phyloP scores from a whole-genome alignment of 352 stramenopile species.

The Phytopythium litorale region DNA sequence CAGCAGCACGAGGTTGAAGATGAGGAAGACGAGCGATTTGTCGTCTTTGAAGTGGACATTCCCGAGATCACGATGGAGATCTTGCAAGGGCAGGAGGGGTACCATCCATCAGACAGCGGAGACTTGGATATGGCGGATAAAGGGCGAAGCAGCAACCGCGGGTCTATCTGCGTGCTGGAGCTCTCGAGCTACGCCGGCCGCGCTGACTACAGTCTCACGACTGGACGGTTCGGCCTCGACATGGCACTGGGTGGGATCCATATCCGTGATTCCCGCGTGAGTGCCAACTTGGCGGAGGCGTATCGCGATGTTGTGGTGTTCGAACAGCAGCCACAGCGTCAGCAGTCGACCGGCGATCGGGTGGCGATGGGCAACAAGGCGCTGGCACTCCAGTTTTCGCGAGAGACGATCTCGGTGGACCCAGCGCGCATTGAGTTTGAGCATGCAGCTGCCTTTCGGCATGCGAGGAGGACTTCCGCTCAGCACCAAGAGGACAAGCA shows the following conservation, averaged over 20 bases:
- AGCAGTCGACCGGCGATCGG: slow-evolving; percentile 1
- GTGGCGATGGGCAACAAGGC: slow-evolving; percentile 20
- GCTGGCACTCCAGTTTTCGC: slow-evolving; percentile 58
- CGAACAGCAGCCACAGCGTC: slow-evolving; percentile 19
- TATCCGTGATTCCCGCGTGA: slow-evolving; percentile 61
- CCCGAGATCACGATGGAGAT: slow-evolving; percentile 81
- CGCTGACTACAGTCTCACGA: slow-evolving; percentile 54
- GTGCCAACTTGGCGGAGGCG: slow-evolving; percentile 45
- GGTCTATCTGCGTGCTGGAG: slow-evolving; percentile 70
- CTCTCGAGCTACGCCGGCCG: slow-evolving; percentile 39
- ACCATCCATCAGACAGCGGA: slow-evolving; percentile 70
- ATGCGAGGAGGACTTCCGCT: slow-evolving; percentile 2
- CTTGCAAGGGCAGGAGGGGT: slow-evolving; percentile 68
- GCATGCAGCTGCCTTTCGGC: not conserved
- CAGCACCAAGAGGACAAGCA: not conserved
- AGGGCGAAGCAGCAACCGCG: slow-evolving; percentile 45
- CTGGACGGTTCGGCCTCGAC: slow-evolving; percentile 36
- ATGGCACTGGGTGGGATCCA: slow-evolving; percentile 56
- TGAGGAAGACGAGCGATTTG: slow-evolving; percentile 50
- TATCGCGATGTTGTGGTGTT: slow-evolving; percentile 81
- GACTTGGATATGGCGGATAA: slow-evolving; percentile 73
- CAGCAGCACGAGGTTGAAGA: slow-evolving; percentile 13
- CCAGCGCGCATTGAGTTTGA: slow-evolving; percentile 40
- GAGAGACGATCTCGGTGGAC: slow-evolving; percentile 39
- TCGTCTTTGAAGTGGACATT: slow-evolving; percentile 53